Evolutionary conservation across 331 rosid genomes (phyloP).

Genomic region (Erythrophleum ivorense): DNA sequence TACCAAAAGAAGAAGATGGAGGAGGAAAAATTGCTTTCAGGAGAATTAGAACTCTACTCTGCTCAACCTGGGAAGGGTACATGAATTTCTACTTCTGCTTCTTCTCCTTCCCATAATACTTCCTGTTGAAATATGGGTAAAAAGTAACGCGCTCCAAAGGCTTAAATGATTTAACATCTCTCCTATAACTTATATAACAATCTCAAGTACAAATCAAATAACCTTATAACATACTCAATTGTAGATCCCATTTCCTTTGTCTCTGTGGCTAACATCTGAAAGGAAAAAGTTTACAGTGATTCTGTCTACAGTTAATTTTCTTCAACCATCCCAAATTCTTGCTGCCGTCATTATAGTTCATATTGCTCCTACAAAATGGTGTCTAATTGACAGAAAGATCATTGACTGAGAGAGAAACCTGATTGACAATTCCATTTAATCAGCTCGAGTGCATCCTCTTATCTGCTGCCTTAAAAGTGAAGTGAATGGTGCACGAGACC

Average conservation of each 20-base stretch:
- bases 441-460: neutral
- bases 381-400: neutral
- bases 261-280: neutral
- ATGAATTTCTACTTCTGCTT: constrained; percentile 17
- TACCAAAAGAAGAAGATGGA: constrained; percentile 50
- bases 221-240: neutral
- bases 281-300: neutral
- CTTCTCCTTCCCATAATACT: neutral
- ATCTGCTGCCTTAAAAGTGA: neutral
- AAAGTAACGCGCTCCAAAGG: neutral
- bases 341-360: neutral
- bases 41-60: constrained; percentile 40
- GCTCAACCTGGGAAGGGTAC: constrained; percentile 51
- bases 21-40: constrained; percentile 34
- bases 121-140: neutral
- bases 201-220: neutral
- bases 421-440: neutral
- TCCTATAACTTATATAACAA: neutral
- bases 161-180: neutral
- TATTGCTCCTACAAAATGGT: neutral
- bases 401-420: neutral
- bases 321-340: constrained; percentile 6
- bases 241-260: constrained; percentile 12
- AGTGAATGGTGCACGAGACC: neutral
- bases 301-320: neutral